Percentiles rank a stretch among this genome's conserved stretches.
phyloP scores from a whole-genome alignment of 164 flowering plant genomes.

The Vitis amurensis region DNA sequence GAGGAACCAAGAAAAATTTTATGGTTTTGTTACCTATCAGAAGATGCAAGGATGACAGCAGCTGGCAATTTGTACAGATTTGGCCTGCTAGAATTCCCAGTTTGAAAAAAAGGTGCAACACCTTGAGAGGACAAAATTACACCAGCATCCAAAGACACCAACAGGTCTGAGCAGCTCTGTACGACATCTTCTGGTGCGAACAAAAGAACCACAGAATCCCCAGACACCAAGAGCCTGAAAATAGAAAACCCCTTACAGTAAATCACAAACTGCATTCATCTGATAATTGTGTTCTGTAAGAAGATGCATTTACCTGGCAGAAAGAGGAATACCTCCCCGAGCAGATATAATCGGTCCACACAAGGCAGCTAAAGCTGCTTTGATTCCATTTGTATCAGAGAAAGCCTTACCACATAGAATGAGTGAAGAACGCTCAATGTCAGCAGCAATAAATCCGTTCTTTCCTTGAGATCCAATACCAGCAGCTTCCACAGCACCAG shows the following conservation, averaged over 20 bases:
- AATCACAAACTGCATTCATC: neutral
- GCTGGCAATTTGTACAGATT: constrained; percentile 41
- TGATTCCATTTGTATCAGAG: constrained; percentile 33
- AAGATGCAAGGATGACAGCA: constrained; percentile 39
- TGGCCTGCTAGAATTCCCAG: constrained; percentile 24
- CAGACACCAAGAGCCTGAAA: constrained; percentile 45
- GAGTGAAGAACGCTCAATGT: constrained; percentile 48
- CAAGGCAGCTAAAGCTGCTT: constrained; percentile 40
- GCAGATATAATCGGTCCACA: constrained; percentile 50
- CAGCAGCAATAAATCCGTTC: constrained; percentile 48
- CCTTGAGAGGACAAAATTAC: constrained; percentile 45
- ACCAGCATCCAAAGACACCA: constrained; percentile 44
- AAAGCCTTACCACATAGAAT: constrained; percentile 58
- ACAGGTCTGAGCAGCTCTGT: constrained; percentile 29
- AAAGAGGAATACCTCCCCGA: constrained; percentile 48
- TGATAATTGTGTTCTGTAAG: neutral
- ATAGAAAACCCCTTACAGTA: neutral
- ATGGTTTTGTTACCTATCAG: constrained; percentile 43
- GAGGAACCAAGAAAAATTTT: neutral
- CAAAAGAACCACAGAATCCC: constrained; percentile 43
- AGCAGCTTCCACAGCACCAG: constrained; percentile 31
- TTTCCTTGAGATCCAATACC: constrained; percentile 37
- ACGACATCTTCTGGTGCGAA: constrained; percentile 47
- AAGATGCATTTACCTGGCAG: constrained; percentile 36
- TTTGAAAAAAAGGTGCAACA: constrained; percentile 45